Evolutionary conservation across 345 rosid genomes (phyloP).

Genomic region (Camelina laxa): DNA sequence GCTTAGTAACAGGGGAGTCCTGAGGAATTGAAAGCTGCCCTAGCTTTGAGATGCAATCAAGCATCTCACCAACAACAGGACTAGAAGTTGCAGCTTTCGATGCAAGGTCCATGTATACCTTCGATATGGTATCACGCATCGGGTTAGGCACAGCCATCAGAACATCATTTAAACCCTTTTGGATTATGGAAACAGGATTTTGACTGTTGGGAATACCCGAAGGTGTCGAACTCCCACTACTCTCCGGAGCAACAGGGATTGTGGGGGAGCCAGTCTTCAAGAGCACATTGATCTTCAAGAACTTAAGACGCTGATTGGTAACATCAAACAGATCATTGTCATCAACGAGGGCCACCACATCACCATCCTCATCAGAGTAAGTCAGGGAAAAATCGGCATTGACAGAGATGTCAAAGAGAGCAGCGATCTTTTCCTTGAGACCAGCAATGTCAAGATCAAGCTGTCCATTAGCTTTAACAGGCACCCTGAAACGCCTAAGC

Average conservation of each 20-base stretch:
- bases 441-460: conserved; percentile 72
- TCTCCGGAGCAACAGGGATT: conserved; percentile 46
- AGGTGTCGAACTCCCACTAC: conserved; percentile 64
- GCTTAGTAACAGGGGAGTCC: conserved; percentile 28
- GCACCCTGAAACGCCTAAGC: conserved; percentile 81
- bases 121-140: conserved; percentile 54
- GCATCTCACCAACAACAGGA: conserved; percentile 44
- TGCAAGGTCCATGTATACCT: conserved; percentile 60
- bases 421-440: conserved; percentile 64
- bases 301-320: conserved; percentile 72
- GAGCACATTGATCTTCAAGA: conserved; percentile 65
- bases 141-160: conserved; percentile 72
- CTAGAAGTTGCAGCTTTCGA: conserved; percentile 59
- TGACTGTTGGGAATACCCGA: conserved; percentile 50
- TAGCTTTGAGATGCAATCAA: conserved; percentile 48
- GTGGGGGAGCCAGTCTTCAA: conserved; percentile 44
- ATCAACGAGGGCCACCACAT: conserved; percentile 74
- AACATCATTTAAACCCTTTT: conserved; percentile 54
- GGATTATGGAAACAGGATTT: conserved; percentile 49
- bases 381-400: conserved; percentile 64
- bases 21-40: conserved; percentile 24
- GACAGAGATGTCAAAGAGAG: conserved; percentile 62
- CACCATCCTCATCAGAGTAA: conserved; percentile 92
- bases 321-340: conserved; percentile 77
- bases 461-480: conserved; percentile 51